Base-by-base conservation (phyloP, 179 eudicot genomes). In the Spinacia oleracea region DNA sequence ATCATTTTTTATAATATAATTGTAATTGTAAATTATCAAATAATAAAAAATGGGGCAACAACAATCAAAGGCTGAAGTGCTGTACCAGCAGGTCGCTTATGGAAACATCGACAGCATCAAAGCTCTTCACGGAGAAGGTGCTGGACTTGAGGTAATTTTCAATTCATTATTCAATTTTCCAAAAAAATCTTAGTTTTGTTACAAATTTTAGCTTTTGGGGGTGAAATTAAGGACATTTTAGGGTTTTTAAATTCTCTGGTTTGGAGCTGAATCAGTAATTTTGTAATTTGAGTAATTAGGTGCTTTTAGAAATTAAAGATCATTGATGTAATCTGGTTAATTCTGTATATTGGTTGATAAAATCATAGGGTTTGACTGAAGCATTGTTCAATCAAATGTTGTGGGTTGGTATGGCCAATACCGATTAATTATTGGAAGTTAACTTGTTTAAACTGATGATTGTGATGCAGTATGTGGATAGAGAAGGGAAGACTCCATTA, bases 401-500 rank as follows among this genome's bases (percentile, higher is more conserved):
- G 7, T 34, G 21, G 35, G 18, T 65, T 59, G 68, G 8, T 23
- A 21, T 38, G 32, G 40, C 46, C 14, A 20, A 11, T 20, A 34
- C 59, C 34, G 80, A 11, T 70, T 64, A 38, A 8, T 10, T 35
- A 27, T 32, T 72, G 67, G 74, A 59, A 43, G 69, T 11, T 71
- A 55, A 59, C 59, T 53, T 42, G 76, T 43, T 80, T 0, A 38
- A 16, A 48, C 74, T 76, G 80, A 48, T 74, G 56, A 62, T 51
- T 83, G 34, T 82, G 82, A 71, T 84, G 90, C 87, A 96, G 99
- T 90, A 91, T 91, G 74, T 83, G 51, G 99, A 93, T 81, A 91
- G 64, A 74, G 97, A 93, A 89, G 96, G 94, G 74, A 93, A 92
- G 89, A 96, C 99, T 46, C 94, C 98, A 14, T 75, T 96, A 59